Percentiles rank a stretch among this genome's conserved stretches.
These are phyloP conservation scores for baker's yeast (Saccharomyces cerevisiae) DNA, from an alignment of 805 yeast genomes.

Conservation along the genomic window DNA sequence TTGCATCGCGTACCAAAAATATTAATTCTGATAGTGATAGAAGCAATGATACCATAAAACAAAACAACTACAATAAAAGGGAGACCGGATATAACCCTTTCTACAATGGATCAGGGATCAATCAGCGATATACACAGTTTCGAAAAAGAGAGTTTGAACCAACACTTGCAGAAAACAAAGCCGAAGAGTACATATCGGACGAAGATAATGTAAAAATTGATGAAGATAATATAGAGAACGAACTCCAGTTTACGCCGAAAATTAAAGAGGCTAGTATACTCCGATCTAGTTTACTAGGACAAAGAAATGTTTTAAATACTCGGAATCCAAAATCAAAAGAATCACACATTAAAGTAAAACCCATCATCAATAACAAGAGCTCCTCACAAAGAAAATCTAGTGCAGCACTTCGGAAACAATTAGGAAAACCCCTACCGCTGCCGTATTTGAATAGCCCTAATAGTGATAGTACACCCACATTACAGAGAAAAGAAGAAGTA, in stretches of 20 bases:
- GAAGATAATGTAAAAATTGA: conserved; percentile 4
- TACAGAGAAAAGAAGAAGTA: background rate
- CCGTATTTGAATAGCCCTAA: conserved; percentile 23
- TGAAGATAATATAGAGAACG: conserved; percentile 22
- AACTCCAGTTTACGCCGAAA: conserved; percentile 24
- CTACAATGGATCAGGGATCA: background rate
- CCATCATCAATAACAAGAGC: background rate
- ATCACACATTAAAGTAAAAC: background rate
- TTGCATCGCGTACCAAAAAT: background rate
- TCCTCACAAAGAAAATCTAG: background rate
- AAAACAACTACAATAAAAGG: background rate
- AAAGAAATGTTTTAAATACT: background rate
- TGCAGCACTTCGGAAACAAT: conserved; percentile 7
- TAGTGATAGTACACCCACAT: background rate
- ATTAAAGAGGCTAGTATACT: conserved; percentile 18
- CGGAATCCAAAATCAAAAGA: background rate
- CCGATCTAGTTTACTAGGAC: background rate
- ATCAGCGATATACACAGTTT: background rate
- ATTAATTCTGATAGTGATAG: background rate
- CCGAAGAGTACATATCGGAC: background rate
- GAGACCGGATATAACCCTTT: background rate
- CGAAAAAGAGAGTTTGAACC: background rate
- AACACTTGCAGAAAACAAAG: background rate
- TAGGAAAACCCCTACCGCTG: conserved; percentile 36
- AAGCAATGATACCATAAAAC: background rate